Base-by-base conservation (phyloP, 192 early-diverging fungal species). In the Backusella australiensis region DNA sequence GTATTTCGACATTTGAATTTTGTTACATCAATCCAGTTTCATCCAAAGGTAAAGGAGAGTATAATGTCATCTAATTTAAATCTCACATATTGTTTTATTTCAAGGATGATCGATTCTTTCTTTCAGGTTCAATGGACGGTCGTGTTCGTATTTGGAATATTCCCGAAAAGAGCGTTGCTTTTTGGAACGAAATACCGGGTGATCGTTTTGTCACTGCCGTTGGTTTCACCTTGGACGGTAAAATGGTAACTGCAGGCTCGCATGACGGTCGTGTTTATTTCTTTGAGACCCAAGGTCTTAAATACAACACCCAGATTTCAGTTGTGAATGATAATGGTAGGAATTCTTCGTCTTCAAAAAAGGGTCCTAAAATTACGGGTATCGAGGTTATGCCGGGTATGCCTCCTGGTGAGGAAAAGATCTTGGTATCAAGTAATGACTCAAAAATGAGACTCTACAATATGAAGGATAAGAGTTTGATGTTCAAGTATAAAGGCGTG, bases 301-400 rank as follows among this genome's bases (percentile, higher is more conserved):
- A 86, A 59, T 94, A 95, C 67, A 90, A 92, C 77, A 94, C 93
- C n/a, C 94, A 93, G 70, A 90, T 96, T 74, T 85, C 93, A 59
- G 90, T 94, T 42, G 42, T 32, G 14, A 49, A 71, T 23, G 39
- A 44, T 34, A 49, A 39, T 44, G 21, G 17, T 44, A n/a, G 70
- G 29, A 76, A 70, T 26, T 39, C 83, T 87, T 67, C 88, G 82
- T 49, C 83, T 87, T 39, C 88, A 4, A 88, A 89, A 75, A 63
- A 70, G 15, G 89, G 89, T 12, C 86, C 84, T 76, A 94, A 94
- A 69, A 93, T 97, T 71, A 94, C 92, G 0, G 93, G 95, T 6
- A 93, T 97, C 59, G 90, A 91, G 75, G 63, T 82, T 29, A 79
- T 89, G 65, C 86, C 90, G 1, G 74, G 87, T 77, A 63, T 89